Base-by-base conservation (phyloP, 495 filamentous ascomycete genomes). In the Talaromyces ruber region DNA sequence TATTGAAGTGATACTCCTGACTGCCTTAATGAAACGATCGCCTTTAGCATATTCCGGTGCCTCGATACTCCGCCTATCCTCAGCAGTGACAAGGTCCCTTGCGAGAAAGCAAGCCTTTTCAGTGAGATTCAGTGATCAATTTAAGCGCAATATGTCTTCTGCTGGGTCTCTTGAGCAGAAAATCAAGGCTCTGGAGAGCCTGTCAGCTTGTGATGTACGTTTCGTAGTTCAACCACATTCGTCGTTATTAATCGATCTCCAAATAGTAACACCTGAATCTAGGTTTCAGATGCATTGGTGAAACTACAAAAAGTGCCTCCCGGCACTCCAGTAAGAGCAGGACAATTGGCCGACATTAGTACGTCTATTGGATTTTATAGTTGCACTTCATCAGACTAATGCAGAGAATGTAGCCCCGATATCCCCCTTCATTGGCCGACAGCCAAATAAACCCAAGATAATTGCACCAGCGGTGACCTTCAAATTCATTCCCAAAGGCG, bases 381-480 rank as follows among this genome's bases (percentile, higher is more conserved):
- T 37, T 21, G 47, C 29, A 30, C 39, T 47, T 11, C 45, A 54
- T 52, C 54, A 24, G 9, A 63, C 37, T 62, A 29, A 51, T 32
- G 61, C 34, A 62, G 24, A 55, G 56, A 28, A 39, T 54, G 30
- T 21, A 76, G 71, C 50, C 60, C 73, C 71, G 54, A 67, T 72
- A 64, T 72, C 77, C 39, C 68, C 77, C 58, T 61, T 68, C 39
- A 43, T 70, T 63, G 70, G 70, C 57, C 70, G 69, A 32, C 75
- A 68, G 61, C 62, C 64, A 64, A 65, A 62, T 52, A 45, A 64
- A 50, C 39, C 65, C 65, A 82, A 78, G 58, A 74, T 75, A 58
- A 79, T 86, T 58, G 84, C 82, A 12, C 84, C 82, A 51, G 84
- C 82, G 28, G 84, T 80, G 29, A 90, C 87, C 6, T 81, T 89